Base-by-base conservation (phyloP, 352 stramenopile genomes). In the Phytophthora podocarpi region DNA sequence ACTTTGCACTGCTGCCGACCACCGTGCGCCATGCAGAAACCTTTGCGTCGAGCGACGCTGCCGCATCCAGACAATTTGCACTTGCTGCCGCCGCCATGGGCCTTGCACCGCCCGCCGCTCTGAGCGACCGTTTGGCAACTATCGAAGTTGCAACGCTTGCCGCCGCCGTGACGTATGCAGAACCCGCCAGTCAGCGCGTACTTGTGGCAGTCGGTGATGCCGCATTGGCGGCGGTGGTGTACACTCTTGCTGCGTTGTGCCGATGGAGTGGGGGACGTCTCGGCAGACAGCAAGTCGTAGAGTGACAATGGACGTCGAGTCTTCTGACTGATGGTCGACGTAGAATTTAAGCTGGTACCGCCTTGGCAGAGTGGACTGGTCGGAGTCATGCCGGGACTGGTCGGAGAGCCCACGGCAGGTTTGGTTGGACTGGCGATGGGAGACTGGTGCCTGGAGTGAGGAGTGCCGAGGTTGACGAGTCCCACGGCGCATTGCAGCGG, bases 51-150 rank as follows among this genome's bases (percentile, higher is more conserved):
- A 15, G 84, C 84, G n/a, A 89, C 79, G 28, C 73, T 90, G 27
- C 49, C 52, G 48, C 84, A 93, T 24, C 65, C 66, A 7, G 41
- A n/a, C 9, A 81, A 45, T 60, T 84, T 82, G 76, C 87, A 96
- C 49, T 89, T 90, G 63, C 85, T 93, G 31, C 87, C 87, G 23
- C 87, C 87, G 27, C 87, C 87, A 35, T 96, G 87, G 12, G 83
- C 81, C 58, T 91, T 95, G 74, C 87, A 96, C 4, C 83, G 71
- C 2, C 87, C 87, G 2, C 87, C 85, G 54, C 84, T 90, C 50
- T 95, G 82, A 8, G 87, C 85, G 8, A 90, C 83, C 0, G 87
- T 95, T 28, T 72, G 62, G 41, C 85, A 94, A 23, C 74, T 61
- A 1, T 76, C 64, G 11, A 67, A 61, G 40, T 65, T 85, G 64